A percentile compares a stretch with the other conserved stretches of the same genome.
Conservation (phyloP, 2,329 filamentous ascomycete genomes). For the Geosmithia putterillii region DNA sequence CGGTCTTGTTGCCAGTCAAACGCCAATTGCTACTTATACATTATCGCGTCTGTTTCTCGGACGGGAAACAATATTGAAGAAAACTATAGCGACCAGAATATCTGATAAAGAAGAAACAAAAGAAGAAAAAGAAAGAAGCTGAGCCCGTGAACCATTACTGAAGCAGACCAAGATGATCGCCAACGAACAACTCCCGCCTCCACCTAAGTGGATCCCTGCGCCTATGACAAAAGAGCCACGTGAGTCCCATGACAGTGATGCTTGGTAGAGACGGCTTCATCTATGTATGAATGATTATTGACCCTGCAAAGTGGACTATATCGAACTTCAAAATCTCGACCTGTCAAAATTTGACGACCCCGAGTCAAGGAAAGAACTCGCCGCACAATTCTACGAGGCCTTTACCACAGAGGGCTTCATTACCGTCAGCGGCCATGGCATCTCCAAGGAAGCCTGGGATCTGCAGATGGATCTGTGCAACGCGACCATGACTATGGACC, state of each 20-base stretch:
- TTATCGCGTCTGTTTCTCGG: no score
- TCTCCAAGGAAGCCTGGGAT: constrained; percentile 12
- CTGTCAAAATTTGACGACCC: constrained; percentile 14
- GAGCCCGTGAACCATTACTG: no score
- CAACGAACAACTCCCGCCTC: not conserved
- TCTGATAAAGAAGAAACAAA: no score
- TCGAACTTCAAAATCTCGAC: constrained; percentile 13
- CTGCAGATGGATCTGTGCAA: constrained; percentile 14
- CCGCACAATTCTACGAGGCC: constrained; percentile 14
- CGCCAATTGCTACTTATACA: no score
- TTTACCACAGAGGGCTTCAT: constrained; percentile 13
- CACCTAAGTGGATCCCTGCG: not conserved
- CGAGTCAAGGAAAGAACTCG: constrained; percentile 11
- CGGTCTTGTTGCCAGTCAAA: no score
- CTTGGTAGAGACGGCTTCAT: no score
- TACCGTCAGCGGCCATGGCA: constrained; percentile 13
- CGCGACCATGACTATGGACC: constrained; percentile 12
- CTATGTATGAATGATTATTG: no score
- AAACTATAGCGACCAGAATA: no score
- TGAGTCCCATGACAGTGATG: not conserved
- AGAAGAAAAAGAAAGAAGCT: no score
- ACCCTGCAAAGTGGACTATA: constrained; percentile 11
- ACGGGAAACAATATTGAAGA: no score
- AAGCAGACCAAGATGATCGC: not conserved
- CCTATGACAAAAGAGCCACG: not conserved